Conservation (phyloP, 2,329 filamentous ascomycete genomes). For the Daldinia sp. region DNA sequence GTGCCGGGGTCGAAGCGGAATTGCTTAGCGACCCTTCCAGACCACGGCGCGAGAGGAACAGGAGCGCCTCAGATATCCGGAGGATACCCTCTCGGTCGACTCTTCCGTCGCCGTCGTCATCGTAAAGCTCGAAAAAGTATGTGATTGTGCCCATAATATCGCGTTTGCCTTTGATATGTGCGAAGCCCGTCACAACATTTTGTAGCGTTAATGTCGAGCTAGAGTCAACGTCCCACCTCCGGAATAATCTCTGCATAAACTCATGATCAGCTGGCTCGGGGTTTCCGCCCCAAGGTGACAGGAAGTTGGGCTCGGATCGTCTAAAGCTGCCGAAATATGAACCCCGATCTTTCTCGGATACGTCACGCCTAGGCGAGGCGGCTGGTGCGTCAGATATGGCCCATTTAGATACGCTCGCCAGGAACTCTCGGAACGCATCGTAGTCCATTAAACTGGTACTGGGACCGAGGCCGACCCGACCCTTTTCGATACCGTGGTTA, state of each 20-base stretch:
- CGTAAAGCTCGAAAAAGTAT: slow-evolving; percentile 98
- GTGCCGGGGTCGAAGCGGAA: slow-evolving; percentile 64
- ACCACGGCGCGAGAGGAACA: slow-evolving; percentile 90
- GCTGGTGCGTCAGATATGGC: slow-evolving; percentile 86
- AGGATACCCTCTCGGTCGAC: slow-evolving; percentile 96
- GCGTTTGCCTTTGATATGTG: slow-evolving; percentile 87
- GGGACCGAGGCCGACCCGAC: slow-evolving; percentile 85
- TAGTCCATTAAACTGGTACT: slow-evolving; percentile 97
- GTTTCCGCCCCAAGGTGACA: slow-evolving; percentile 64
- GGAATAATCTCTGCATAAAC: slow-evolving; percentile 88
- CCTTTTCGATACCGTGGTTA: slow-evolving; percentile 74
- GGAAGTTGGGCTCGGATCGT: slow-evolving; percentile 50
- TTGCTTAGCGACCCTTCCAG: slow-evolving; percentile 77
- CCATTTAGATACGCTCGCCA: slow-evolving; percentile 91
- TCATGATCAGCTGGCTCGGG: slow-evolving; percentile 88
- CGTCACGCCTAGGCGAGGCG: slow-evolving; percentile 60
- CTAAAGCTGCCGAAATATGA: slow-evolving; percentile 69
- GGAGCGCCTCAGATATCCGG: slow-evolving; percentile 88
- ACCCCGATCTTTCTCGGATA: slow-evolving; percentile 61
- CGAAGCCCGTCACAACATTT: slow-evolving; percentile 90
- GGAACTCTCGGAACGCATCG: slow-evolving; percentile 91
- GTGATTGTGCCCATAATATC: slow-evolving; percentile 98
- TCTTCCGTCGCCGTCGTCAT: slow-evolving; percentile 88
- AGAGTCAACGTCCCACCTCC: slow-evolving; percentile 84
- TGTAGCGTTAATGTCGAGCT: slow-evolving; percentile 83